Base-by-base conservation (phyloP, 2,329 filamentous ascomycete genomes). In the Paecilomyces formosus region DNA sequence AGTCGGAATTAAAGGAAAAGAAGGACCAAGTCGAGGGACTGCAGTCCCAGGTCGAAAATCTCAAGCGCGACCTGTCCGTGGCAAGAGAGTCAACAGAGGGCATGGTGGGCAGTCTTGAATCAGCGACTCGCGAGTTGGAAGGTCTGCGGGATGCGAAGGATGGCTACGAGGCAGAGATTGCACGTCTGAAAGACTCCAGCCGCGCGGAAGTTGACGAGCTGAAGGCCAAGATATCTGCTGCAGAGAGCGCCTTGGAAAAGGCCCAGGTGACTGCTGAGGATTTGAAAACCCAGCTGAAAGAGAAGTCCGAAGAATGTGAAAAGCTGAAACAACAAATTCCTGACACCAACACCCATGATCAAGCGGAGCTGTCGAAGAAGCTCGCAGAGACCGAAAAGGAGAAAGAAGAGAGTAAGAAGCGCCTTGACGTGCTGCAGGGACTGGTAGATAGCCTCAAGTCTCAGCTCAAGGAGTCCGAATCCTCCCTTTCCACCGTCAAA, bases 11-110 rank as follows among this genome's bases (percentile, higher is more conserved):
- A 3, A 81, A 86, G 55, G 82, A 86, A 58, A 89, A 88, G 66
- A 79, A 87, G 11, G 82, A 84, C 50, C 87, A 93, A 72, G 85
- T 94, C 39, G 82, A 85, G 56, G 82, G 81, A 53, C 82, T 97
- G 13, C 87, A 87, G 64, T 74, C 79, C 2, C 85, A 94, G 65
- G 84, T 95, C 28, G 79, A 83, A 21, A 80, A 77, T 1, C 77
- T 96, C 22, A 86, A 88, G 72, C 79, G 83, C 2, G 89, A 95
- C 65, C 79, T 96, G 3, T 82, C 84, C 1, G 83, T 85, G 12
- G 85, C 86, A 9, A 85, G 89, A 64, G 88, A 94, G 67, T 88
- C 87, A 51, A 86, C 84, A 49, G 77, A 84, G 60, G 81, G 82
- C n/a, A 81, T 91, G 66, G 83, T 85, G 28, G 73, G 79, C 66